Evolutionary conservation across 148 eudicot species (phyloP).

Genomic region (Oxyria digyna): DNA sequence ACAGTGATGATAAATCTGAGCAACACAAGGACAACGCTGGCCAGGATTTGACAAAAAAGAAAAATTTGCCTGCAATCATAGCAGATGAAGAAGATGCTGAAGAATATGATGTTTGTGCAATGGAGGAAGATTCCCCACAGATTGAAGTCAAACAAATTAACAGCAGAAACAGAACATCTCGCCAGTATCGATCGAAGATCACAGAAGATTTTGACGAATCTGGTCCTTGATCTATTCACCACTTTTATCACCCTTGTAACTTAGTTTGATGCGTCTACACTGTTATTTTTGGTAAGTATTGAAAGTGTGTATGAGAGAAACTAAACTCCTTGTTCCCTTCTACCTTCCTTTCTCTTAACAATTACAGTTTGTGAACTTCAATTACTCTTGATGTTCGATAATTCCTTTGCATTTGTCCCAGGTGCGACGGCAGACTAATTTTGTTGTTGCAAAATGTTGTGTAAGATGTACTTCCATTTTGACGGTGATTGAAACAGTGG

Average conservation of each 20-base stretch:
- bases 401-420: too few relatives aligned
- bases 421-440: too few relatives aligned
- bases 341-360: not conserved
- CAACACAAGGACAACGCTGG: constrained; percentile 6
- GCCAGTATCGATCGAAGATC: constrained; percentile 46
- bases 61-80: constrained; percentile 20
- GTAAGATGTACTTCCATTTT: too few relatives aligned
- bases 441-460: too few relatives aligned
- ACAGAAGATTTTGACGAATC: not conserved
- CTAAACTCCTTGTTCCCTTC: not conserved
- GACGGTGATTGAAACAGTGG: too few relatives aligned
- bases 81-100: constrained; percentile 18
- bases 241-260: not conserved
- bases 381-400: too few relatives aligned
- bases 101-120: constrained; percentile 33
- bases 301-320: not conserved
- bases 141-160: constrained; percentile 11
- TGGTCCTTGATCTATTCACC: not conserved
- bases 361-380: not conserved
- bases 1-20: constrained; percentile 10
- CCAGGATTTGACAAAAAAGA: constrained; percentile 17
- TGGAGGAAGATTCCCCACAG: constrained; percentile 64
- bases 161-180: constrained; percentile 27
- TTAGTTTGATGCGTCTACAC: not conserved
- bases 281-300: not conserved